Evolutionary conservation across 192 early-diverging fungal species (phyloP).

Genomic region (Helicostylum pulchrum): DNA sequence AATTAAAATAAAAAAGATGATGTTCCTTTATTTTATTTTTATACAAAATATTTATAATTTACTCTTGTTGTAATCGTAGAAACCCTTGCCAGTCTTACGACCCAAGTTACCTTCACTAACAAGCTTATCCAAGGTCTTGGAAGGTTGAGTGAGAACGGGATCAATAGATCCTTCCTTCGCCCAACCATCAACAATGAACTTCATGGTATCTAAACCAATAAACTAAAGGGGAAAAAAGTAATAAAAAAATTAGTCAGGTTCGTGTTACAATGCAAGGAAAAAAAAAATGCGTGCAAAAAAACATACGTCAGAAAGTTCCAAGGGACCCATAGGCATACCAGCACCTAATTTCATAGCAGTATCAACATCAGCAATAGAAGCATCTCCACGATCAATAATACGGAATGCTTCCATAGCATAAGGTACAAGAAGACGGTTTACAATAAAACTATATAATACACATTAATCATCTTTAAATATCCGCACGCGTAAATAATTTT

Average conservation of each 20-base stretch:
- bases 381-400: slow-evolving; percentile 87
- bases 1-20: slow-evolving; percentile 8
- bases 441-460: slow-evolving; percentile 64
- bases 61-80: slow-evolving; percentile 69
- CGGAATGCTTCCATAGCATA: slow-evolving; percentile 97
- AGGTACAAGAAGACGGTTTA: slow-evolving; percentile 93
- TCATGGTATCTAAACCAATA: slow-evolving; percentile 93
- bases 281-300: background rate
- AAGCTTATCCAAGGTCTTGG: slow-evolving; percentile 66
- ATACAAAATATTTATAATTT: background rate
- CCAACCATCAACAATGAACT: slow-evolving; percentile 97
- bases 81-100: slow-evolving; percentile 83
- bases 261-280: background rate
- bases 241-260: no score
- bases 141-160: slow-evolving; percentile 70
- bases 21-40: background rate
- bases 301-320: slow-evolving; percentile 74
- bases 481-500: background rate
- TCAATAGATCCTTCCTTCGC: slow-evolving; percentile 78
- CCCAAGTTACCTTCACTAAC: slow-evolving; percentile 75
- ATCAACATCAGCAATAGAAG: slow-evolving; percentile 82
- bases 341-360: slow-evolving; percentile 97
- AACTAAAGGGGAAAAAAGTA: slow-evolving; percentile 42
- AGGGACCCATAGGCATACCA: slow-evolving; percentile 95
- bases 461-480: background rate